Evolutionary conservation across 2,329 filamentous ascomycete species (phyloP).

Genomic region (Cercospora sp.): DNA sequence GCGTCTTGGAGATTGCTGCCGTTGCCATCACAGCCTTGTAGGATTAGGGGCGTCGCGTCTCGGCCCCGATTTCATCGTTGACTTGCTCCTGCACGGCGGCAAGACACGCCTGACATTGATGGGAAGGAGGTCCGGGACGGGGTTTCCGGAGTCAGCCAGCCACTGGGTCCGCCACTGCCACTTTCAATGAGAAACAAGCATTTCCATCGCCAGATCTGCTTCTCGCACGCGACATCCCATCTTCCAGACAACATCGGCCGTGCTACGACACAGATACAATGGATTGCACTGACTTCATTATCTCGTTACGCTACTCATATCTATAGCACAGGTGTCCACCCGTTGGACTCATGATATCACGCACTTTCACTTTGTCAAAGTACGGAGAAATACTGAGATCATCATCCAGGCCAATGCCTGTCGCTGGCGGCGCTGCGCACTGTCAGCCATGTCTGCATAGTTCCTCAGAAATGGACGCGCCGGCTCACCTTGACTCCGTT

Average conservation of each 20-base stretch:
- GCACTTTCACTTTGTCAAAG: slow-evolving; percentile 16
- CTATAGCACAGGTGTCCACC: slow-evolving; percentile 20
- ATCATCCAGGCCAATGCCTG: slow-evolving; percentile 9
- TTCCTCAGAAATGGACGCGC: background rate
- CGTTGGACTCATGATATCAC: slow-evolving; percentile 21
- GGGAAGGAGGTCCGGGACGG: background rate
- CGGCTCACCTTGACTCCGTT: background rate
- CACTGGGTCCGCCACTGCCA: background rate
- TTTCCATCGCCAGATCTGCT: background rate
- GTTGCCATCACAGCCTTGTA: background rate
- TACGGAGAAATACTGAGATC: slow-evolving; percentile 13
- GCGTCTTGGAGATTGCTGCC: background rate
- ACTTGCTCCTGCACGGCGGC: background rate
- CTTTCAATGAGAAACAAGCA: background rate
- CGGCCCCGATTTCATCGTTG: background rate
- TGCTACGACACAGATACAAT: background rate
- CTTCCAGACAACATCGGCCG: background rate
- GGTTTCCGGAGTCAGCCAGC: background rate
- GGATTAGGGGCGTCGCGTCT: background rate
- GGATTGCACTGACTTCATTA: background rate
- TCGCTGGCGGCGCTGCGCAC: slow-evolving; percentile 1
- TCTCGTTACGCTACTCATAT: slow-evolving; percentile 18
- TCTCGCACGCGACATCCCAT: background rate
- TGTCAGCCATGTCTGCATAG: background rate
- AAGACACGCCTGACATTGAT: background rate